These are phyloP conservation scores for Wickerhamiella qilinensis DNA, from an alignment of 805 yeast species.

Conservation along the genomic window DNA sequence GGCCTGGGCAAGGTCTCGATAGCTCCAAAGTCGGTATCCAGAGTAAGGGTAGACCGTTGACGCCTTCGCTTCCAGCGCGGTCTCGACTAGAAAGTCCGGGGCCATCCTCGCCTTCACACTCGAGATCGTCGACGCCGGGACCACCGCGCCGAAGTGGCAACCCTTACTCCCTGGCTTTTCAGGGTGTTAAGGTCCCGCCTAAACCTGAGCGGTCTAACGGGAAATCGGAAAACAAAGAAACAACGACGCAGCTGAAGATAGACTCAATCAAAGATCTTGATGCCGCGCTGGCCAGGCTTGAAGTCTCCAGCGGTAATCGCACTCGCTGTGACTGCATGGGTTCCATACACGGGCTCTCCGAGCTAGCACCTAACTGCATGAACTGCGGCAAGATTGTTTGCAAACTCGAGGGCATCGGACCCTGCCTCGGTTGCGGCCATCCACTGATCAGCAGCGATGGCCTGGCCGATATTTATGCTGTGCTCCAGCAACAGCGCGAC, in stretches of 20 bases:
- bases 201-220: not conserved
- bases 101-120: not conserved
- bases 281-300: constrained; percentile 39
- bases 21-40: no score
- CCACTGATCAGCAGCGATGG: constrained; percentile 53
- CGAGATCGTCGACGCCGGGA: not conserved
- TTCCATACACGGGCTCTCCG: constrained; percentile 71
- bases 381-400: constrained; percentile 93
- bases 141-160: not conserved
- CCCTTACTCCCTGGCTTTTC: not conserved
- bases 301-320: constrained; percentile 24
- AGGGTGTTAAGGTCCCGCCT: not conserved
- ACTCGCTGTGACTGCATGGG: constrained; percentile 70
- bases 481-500: constrained; percentile 41
- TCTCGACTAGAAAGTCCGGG: no score
- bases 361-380: constrained; percentile 82
- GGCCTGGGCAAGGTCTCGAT: no score
- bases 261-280: constrained; percentile 51
- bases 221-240: constrained; percentile 1
- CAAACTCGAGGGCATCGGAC: constrained; percentile 74
- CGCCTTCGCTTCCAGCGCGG: no score
- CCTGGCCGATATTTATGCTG: constrained; percentile 34
- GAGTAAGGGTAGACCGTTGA: no score
- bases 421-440: constrained; percentile 69
- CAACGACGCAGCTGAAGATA: constrained; percentile 25